Base-by-base conservation (phyloP, 306 rosid genomes). In the Mimosa bimucronata region DNA sequence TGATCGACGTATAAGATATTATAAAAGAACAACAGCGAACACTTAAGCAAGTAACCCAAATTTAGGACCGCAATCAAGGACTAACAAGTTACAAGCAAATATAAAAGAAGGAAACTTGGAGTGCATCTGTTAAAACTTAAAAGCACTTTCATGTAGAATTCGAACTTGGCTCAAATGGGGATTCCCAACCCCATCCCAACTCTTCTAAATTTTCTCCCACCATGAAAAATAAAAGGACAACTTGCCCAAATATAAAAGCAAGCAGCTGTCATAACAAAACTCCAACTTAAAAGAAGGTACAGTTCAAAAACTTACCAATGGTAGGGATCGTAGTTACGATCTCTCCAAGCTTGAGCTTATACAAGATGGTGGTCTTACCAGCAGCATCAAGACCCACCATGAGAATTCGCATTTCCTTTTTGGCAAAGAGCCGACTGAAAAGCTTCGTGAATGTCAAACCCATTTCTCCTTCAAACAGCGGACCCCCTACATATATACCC, bases 301-400 rank as follows among this genome's bases (percentile, higher is more conserved):
- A 67, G 23, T 34, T 21, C 19, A 50, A 37, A 29, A 80, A 78
- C 94, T 87, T 82, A 92, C 97, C 97, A 16, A 92, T 92, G 23
- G 97, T 92, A 67, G 97, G 97, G 73, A 92, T 92, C 9, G 97
- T 92, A 7, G 97, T 92, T 77, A 92, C 97, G 71, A 92, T 92
- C 90, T 92, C 97, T 16, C 97, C 97, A 61, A 92, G 94, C 93
- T 92, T 92, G 87, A 92, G 97, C 92, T 92, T 92, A 86, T 92
- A 92, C 67, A 92, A 88, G 74, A 92, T 92, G 77, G 97, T 92
- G 64, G 97, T 92, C 89, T 92, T 92, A 92, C 97, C 97, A 76
- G 97, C 97, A 1, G 97, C 97, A 84, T 92, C 97, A 57, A 92
- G 97, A 88, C 94, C 97, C 37, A 92, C 97, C 97, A 92, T 92